phyloP scores from a whole-genome alignment of 2,329 filamentous ascomycete species.

The Cadophora malorum region DNA sequence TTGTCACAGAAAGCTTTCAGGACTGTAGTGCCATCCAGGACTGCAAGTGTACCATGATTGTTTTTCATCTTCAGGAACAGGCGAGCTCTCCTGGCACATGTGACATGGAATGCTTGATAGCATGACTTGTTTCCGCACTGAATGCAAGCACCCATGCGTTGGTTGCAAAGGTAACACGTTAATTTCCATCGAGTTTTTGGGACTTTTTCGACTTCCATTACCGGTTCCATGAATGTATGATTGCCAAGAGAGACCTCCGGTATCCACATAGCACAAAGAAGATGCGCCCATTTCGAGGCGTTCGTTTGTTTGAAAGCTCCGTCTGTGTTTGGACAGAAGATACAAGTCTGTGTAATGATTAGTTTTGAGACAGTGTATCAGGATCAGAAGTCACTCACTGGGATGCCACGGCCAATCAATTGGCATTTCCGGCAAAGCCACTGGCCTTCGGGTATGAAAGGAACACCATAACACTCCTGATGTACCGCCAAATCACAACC shows the following conservation, averaged over 20 bases:
- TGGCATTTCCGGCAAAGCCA: conserved; percentile 98
- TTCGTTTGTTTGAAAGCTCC: conserved; percentile 99
- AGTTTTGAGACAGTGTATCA: conserved; percentile 21
- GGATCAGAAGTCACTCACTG: conserved; percentile 57
- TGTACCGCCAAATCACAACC: conserved; percentile 97
- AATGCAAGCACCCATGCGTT: conserved; percentile 97
- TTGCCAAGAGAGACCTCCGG: conserved; percentile 96
- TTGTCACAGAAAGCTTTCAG: conserved; percentile 96
- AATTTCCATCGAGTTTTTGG: conserved; percentile 94
- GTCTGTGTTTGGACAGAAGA: conserved; percentile 97
- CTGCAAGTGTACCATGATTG: conserved; percentile 76
- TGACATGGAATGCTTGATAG: conserved; percentile 96
- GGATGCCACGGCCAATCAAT: conserved; percentile 88
- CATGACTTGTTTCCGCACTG: conserved; percentile 98
- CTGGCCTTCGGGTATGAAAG: conserved; percentile 97
- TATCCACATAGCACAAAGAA: conserved; percentile 98
- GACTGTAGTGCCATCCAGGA: conserved; percentile 79
- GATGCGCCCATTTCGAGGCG: conserved; percentile 93
- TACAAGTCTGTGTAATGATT: conserved; percentile 71
- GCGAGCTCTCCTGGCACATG: conserved; percentile 86
- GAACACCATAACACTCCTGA: conserved; percentile 98
- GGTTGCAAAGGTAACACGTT: conserved; percentile 94
- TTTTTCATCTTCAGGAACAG: conserved; percentile 98
- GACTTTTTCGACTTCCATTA: conserved; percentile 97
- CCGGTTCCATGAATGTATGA: conserved; percentile 96